Evolutionary conservation across 2,329 filamentous ascomycete genomes (phyloP).

Genomic region (Fonsecaea pedrosoi): DNA sequence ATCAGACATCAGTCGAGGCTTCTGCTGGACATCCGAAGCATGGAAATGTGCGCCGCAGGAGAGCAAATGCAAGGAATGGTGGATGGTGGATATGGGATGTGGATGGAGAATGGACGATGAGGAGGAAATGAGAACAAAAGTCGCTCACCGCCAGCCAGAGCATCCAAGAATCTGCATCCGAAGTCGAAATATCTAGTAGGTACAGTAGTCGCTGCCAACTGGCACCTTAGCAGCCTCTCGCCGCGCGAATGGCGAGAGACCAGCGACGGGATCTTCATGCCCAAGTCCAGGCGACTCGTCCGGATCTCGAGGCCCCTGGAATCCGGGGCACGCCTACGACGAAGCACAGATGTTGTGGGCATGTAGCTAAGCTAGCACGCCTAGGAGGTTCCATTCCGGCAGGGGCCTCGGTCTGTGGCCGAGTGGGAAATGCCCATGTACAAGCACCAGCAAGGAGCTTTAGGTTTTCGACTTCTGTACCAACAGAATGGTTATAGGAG

Average conservation of each 20-base stretch:
- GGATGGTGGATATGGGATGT: slow-evolving; percentile 4
- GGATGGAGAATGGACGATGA: slow-evolving; percentile 2
- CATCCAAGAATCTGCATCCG: slow-evolving; percentile 6
- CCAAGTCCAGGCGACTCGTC: slow-evolving; percentile 30
- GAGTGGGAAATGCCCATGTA: neutral
- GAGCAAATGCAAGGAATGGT: neutral
- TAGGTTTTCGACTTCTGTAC: neutral
- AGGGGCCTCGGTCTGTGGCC: neutral
- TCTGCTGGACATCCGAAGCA: neutral
- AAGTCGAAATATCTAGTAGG: slow-evolving; percentile 5
- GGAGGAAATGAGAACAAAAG: neutral
- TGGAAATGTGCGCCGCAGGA: slow-evolving; percentile 4
- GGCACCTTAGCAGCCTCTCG: slow-evolving; percentile 7
- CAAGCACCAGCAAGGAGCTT: neutral
- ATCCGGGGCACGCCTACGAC: neutral
- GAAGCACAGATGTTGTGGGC: neutral
- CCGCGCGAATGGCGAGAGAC: slow-evolving; percentile 7
- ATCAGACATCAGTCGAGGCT: neutral
- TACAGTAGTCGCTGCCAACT: slow-evolving; percentile 19
- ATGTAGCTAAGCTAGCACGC: neutral
- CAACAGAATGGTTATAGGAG: slow-evolving; percentile 2
- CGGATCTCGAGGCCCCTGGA: slow-evolving; percentile 8
- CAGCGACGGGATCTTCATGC: slow-evolving; percentile 16
- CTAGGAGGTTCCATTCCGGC: neutral
- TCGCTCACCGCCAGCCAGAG: slow-evolving; percentile 4